Evolutionary conservation across 225 moss, liverwort and hornwort genomes (phyloP).

Genomic region (Pseudisothecium myosuroides): DNA sequence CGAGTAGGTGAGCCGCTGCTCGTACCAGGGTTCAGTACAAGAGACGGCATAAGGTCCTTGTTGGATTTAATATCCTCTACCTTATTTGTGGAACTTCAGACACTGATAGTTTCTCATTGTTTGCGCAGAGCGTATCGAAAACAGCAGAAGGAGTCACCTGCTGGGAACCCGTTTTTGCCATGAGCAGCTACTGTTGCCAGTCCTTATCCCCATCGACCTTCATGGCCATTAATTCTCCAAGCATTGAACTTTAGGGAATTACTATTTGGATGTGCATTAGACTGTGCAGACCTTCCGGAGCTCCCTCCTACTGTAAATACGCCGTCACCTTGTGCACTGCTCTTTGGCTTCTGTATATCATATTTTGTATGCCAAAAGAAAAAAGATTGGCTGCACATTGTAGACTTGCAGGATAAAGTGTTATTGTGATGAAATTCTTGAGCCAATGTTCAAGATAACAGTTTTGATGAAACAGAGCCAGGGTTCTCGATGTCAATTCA

Average conservation of each 20-base stretch:
- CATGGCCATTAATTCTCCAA: neutral
- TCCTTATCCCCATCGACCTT: neutral
- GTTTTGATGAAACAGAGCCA: neutral
- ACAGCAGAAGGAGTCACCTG: slow-evolving; percentile 41
- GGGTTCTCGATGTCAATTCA: neutral
- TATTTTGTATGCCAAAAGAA: neutral
- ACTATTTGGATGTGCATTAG: neutral
- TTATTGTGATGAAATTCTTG: neutral
- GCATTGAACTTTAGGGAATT: neutral
- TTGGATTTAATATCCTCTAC: neutral
- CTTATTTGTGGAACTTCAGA: neutral
- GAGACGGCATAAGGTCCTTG: neutral
- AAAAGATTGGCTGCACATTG: neutral
- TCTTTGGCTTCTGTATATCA: neutral
- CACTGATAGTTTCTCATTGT: neutral
- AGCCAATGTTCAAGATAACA: neutral
- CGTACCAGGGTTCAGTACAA: neutral
- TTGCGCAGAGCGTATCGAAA: slow-evolving; percentile 38
- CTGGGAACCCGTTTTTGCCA: slow-evolving; percentile 41
- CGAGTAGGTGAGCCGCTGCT: neutral
- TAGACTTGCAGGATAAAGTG: neutral
- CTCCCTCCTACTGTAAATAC: neutral
- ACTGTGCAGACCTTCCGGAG: neutral
- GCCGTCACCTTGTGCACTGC: neutral
- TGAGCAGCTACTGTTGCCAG: neutral